A percentile compares a stretch with the other conserved stretches of the same genome.
These are phyloP conservation scores for Withania somnifera DNA, from an alignment of 305 asterid genomes.

Conservation along the genomic window DNA sequence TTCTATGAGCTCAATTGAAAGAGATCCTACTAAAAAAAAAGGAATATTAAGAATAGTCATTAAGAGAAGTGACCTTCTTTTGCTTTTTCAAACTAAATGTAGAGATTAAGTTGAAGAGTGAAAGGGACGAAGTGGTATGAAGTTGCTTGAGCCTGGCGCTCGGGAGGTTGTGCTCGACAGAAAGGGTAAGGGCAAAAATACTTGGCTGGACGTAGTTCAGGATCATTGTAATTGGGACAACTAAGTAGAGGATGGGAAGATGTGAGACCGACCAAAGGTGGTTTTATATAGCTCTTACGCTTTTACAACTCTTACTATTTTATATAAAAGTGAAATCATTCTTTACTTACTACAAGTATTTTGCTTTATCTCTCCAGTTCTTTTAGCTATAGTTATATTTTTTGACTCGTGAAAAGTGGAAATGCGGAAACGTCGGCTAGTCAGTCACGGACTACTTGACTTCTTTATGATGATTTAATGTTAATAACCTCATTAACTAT, in stretches of 20 bases:
- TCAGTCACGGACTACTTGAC: no score
- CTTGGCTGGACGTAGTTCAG: neutral
- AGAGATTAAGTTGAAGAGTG: neutral
- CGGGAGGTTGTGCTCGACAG: neutral
- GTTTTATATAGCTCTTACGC: neutral
- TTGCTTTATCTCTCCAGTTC: neutral
- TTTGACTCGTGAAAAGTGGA: no score
- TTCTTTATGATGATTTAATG: no score
- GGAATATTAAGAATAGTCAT: no score
- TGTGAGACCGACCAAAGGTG: neutral
- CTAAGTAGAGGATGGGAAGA: neutral
- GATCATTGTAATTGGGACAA: neutral
- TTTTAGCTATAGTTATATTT: neutral
- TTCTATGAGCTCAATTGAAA: no score
- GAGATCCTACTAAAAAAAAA: no score
- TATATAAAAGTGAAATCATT: neutral
- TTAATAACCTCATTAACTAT: no score
- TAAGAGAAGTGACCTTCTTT: no score
- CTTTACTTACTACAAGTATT: neutral
- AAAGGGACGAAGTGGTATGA: neutral
- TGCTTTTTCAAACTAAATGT: neutral
- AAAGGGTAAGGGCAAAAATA: neutral
- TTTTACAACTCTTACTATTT: neutral
- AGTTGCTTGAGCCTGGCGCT: neutral
- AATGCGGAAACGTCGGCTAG: no score